Evolutionary conservation across 805 yeast species (phyloP).

Genomic region (Metschnikowia chrysomelidarum): DNA sequence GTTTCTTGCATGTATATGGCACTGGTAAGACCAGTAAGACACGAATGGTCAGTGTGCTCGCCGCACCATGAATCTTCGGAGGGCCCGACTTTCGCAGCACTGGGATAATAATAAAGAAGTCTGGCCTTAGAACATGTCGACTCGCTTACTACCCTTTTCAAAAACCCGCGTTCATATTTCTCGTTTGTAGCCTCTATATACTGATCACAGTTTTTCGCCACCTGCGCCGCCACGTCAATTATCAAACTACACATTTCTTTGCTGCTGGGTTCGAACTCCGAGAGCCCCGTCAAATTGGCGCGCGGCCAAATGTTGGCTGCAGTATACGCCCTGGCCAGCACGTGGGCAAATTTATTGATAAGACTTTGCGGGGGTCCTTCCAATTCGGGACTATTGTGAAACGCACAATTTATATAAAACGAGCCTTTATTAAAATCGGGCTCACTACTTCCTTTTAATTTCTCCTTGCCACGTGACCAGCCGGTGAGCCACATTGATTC

Average conservation of each 20-base stretch:
- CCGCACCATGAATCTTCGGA: slow-evolving; percentile 49
- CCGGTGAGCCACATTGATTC: slow-evolving; percentile 56
- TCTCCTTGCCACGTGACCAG: slow-evolving; percentile 61
- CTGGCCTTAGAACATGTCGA: slow-evolving; percentile 60
- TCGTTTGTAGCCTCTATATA: slow-evolving; percentile 31
- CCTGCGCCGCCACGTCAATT: slow-evolving; percentile 45
- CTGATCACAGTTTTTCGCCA: slow-evolving; percentile 54
- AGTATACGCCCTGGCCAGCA: slow-evolving; percentile 41
- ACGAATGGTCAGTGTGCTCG: slow-evolving; percentile 58
- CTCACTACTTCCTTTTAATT: slow-evolving; percentile 36
- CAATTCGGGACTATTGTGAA: slow-evolving; percentile 39
- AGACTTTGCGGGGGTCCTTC: slow-evolving; percentile 47
- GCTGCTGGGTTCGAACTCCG: slow-evolving; percentile 34
- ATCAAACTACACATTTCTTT: slow-evolving; percentile 44
- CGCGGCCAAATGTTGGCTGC: slow-evolving; percentile 54
- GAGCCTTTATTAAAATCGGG: slow-evolving; percentile 57
- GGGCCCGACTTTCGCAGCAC: background rate
- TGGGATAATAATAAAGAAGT: slow-evolving; percentile 54
- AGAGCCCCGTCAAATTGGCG: slow-evolving; percentile 19
- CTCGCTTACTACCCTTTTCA: slow-evolving; percentile 44
- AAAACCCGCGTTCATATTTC: slow-evolving; percentile 34
- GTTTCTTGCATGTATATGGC: slow-evolving; percentile 49
- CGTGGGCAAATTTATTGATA: slow-evolving; percentile 27
- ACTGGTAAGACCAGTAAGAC: slow-evolving; percentile 57
- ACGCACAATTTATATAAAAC: slow-evolving; percentile 57